phyloP scores from a whole-genome alignment of 1,284 basidiomycete species.

The Rhodotorula glutinis region DNA sequence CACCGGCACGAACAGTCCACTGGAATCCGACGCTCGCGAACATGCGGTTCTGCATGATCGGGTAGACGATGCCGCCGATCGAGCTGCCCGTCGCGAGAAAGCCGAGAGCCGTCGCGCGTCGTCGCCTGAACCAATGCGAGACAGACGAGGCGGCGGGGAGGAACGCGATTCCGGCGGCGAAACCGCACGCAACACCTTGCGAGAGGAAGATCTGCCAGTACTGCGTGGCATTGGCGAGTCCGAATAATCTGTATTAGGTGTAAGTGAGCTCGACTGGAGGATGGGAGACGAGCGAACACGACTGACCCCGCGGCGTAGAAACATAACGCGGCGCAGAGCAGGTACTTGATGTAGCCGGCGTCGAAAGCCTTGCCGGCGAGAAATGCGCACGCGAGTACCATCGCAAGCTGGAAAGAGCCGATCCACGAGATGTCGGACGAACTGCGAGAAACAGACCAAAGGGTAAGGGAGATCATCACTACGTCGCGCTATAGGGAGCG shows the following conservation, averaged over 20 bases:
- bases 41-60: slow-evolving; percentile 27
- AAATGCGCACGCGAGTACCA: slow-evolving; percentile 32
- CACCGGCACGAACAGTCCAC: slow-evolving; percentile 27
- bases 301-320: slow-evolving; percentile 36
- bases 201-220: slow-evolving; percentile 39
- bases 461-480: not conserved
- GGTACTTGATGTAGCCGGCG: slow-evolving; percentile 38
- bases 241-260: slow-evolving; percentile 25
- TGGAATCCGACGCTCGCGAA: slow-evolving; percentile 34
- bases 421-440: slow-evolving; percentile 35
- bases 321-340: slow-evolving; percentile 25
- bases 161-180: slow-evolving; percentile 39
- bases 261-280: not conserved
- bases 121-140: slow-evolving; percentile 40
- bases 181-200: slow-evolving; percentile 37
- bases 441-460: not conserved
- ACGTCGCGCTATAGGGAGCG: not conserved
- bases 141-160: slow-evolving; percentile 38
- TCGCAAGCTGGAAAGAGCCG: slow-evolving; percentile 30
- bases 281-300: not conserved
- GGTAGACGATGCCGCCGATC: slow-evolving; percentile 35
- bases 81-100: slow-evolving; percentile 39
- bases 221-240: slow-evolving; percentile 24
- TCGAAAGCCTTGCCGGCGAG: slow-evolving; percentile 41
- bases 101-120: slow-evolving; percentile 40